These are phyloP conservation scores for Cytospora piceicola DNA, from an alignment of 2,329 filamentous ascomycete genomes.

Conservation along the genomic window DNA sequence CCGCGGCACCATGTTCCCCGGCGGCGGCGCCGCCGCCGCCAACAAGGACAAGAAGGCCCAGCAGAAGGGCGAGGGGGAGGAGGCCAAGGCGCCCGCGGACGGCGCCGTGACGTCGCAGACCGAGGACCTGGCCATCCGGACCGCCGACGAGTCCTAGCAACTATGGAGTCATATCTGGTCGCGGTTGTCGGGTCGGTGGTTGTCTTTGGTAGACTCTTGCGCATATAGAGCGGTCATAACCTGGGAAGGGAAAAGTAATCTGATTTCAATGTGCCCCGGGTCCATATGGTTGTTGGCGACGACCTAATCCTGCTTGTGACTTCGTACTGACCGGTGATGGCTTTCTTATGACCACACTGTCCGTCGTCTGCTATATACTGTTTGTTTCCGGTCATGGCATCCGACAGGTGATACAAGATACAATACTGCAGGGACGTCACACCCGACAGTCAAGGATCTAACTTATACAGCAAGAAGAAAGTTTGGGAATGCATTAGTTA, in stretches of 20 bases:
- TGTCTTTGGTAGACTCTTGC: not conserved
- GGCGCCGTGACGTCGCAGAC: conserved; percentile 28
- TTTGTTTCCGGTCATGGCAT: too few relatives aligned
- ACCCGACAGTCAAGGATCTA: not conserved
- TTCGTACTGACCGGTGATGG: not conserved
- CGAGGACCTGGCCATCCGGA: conserved; percentile 29
- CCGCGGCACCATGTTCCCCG: conserved; percentile 69
- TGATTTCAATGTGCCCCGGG: conserved; percentile 1
- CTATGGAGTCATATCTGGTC: not conserved
- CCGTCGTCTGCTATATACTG: too few relatives aligned
- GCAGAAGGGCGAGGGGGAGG: conserved; percentile 21
- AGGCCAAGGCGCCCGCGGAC: conserved; percentile 30
- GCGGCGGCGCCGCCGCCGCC: too few relatives aligned
- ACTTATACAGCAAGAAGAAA: not conserved
- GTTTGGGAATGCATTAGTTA: not conserved
- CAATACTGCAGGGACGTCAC: not conserved
- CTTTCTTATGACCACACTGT: too few relatives aligned
- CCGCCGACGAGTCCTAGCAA: conserved; percentile 12
- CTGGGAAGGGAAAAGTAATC: not conserved
- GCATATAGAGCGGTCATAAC: not conserved
- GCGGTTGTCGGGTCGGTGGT: not conserved
- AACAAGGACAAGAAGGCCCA: conserved; percentile 23
- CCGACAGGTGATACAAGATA: too few relatives aligned
- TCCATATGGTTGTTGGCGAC: not conserved
- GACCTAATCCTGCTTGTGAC: not conserved